Conservation (phyloP, 257 asterid genomes). For the Paulownia fortunei region DNA sequence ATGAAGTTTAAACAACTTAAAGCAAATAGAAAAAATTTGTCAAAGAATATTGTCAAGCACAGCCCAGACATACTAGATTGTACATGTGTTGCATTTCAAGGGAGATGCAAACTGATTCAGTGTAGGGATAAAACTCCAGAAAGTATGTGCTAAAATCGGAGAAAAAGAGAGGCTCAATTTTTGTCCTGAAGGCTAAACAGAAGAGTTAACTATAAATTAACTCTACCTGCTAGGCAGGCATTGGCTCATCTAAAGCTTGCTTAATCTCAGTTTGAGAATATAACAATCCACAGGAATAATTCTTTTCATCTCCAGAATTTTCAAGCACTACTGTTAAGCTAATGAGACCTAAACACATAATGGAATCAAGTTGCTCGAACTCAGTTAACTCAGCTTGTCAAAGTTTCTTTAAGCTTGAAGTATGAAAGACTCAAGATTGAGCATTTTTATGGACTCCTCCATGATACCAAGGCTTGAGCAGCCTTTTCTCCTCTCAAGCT, state of each 20-base stretch:
- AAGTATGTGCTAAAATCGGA: neutral
- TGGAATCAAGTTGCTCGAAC: neutral
- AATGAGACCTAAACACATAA: neutral
- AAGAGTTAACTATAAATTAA: neutral
- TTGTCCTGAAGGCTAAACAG: neutral
- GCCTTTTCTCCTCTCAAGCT: conserved; percentile 6
- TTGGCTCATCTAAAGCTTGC: neutral
- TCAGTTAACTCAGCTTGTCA: neutral
- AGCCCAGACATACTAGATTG: neutral
- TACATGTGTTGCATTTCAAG: neutral
- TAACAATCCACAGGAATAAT: neutral
- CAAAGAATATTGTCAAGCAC: neutral
- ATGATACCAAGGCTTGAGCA: conserved; percentile 11
- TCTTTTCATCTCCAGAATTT: neutral
- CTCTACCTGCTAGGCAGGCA: conserved; percentile 13
- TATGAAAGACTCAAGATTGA: neutral
- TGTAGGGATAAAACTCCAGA: neutral
- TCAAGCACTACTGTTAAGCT: neutral
- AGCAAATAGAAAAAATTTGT: neutral
- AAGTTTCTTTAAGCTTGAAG: neutral
- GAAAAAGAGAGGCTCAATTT: neutral
- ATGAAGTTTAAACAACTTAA: neutral
- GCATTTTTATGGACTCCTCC: neutral
- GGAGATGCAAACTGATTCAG: neutral
- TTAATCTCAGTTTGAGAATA: neutral